phyloP scores from a whole-genome alignment of 1,139 yeast species.

The Saccharomyces hybrid region DNA sequence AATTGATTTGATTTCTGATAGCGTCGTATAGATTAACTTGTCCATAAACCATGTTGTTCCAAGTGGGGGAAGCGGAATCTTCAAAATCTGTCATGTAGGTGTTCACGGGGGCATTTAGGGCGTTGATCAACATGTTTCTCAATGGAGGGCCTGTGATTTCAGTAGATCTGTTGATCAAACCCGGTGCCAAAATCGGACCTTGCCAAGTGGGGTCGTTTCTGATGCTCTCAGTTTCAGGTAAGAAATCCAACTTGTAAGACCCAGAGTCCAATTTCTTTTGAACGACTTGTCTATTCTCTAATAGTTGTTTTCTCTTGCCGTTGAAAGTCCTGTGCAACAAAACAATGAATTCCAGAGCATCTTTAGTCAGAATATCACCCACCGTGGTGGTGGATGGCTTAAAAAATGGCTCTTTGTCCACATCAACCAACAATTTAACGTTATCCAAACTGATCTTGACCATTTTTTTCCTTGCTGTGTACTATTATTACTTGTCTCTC shows the following conservation, averaged over 20 bases:
- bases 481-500: not conserved
- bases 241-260: constrained; percentile 45
- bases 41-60: constrained; percentile 81
- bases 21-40: constrained; percentile 92
- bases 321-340: constrained; percentile 67
- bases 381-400: constrained; percentile 47
- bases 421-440: constrained; percentile 57
- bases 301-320: constrained; percentile 47
- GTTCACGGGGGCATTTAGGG: constrained; percentile 79
- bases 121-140: constrained; percentile 89
- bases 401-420: constrained; percentile 53
- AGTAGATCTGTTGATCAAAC: constrained; percentile 60
- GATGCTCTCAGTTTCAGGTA: constrained; percentile 57
- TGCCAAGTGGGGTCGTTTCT: constrained; percentile 70
- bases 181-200: constrained; percentile 60
- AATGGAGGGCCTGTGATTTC: constrained; percentile 90
- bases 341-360: constrained; percentile 64
- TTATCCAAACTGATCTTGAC: constrained; percentile 41
- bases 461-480: constrained; percentile 13
- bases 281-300: constrained; percentile 52
- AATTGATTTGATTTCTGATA: constrained; percentile 56
- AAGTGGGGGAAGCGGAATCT: constrained; percentile 92
- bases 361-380: constrained; percentile 41
- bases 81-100: constrained; percentile 95
- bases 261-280: constrained; percentile 59